These are phyloP conservation scores for Tuber borchii DNA, from an alignment of 495 filamentous ascomycete species.

Conservation along the genomic window DNA sequence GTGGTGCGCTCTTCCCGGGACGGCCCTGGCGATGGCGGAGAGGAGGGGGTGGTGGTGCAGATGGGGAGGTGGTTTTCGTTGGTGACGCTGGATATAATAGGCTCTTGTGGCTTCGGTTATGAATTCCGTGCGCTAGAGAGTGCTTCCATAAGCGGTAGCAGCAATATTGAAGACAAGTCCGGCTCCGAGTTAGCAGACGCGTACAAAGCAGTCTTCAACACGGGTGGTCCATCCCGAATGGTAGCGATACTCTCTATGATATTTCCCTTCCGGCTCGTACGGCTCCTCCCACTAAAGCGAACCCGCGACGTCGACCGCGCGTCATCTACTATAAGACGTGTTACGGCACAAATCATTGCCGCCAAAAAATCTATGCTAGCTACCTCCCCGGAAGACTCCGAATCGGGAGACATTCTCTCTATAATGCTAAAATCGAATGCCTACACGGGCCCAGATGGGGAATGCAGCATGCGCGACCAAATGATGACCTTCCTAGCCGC, in stretches of 20 bases:
- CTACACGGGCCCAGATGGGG: slow-evolving; percentile 51
- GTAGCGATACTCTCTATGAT: background rate
- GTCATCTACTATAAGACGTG: too few species aligned
- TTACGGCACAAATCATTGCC: too few species aligned
- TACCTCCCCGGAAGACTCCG: slow-evolving; percentile 29
- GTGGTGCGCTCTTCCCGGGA: too few species aligned
- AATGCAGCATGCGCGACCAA: slow-evolving; percentile 79
- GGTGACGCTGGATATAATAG: slow-evolving; percentile 84
- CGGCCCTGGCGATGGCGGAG: slow-evolving; percentile 18
- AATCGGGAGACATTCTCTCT: slow-evolving; percentile 65
- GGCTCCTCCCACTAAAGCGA: too few species aligned
- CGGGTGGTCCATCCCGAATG: background rate
- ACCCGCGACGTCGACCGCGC: too few species aligned
- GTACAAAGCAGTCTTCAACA: slow-evolving; percentile 52
- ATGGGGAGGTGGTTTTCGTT: slow-evolving; percentile 47
- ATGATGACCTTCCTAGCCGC: slow-evolving; percentile 93
- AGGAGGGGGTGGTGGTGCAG: background rate
- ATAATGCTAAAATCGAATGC: slow-evolving; percentile 69
- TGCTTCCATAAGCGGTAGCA: slow-evolving; percentile 24
- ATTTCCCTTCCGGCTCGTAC: too few species aligned
- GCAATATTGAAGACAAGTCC: slow-evolving; percentile 11
- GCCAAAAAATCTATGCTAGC: slow-evolving; percentile 14
- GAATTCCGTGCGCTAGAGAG: slow-evolving; percentile 51
- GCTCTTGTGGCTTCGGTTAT: slow-evolving; percentile 68
- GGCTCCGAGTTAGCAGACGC: slow-evolving; percentile 52